Base-by-base conservation (phyloP, 768 basidiomycete genomes). In the Cyathus striatus region DNA sequence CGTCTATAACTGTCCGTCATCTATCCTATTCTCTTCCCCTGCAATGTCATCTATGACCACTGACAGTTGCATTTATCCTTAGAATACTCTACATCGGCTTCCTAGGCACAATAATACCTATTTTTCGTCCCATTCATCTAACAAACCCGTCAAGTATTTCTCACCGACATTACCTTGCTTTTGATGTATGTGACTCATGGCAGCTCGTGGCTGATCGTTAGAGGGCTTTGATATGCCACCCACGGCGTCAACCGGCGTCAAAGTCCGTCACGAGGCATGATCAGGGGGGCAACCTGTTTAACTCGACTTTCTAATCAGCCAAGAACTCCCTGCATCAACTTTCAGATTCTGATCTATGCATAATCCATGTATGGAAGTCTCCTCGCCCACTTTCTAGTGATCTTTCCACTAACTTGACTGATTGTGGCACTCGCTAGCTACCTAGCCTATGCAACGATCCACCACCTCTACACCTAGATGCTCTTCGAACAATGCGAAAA, bases 401-500 rank as follows among this genome's bases (percentile, higher is more conserved):
- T 44, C 44, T 47, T 42, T 47, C 44, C 32, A 48, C 44, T 52
- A 48, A 51, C 46, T 52, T 59, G 54, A 59, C 57, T 65, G 61
- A 65, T 65, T 65, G 65, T 66, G 64, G 63, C 65, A 66, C 57
- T 46, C 45, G 41, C 36, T 46, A 51, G 54, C 58, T 52, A 49
- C 46, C 42, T 44, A 42, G 41, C 38, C 43, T 48, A 26, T 40
- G 45, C 38, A 42, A 42, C 22, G 20, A 13, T 12, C 40, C 26
- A 10, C 20, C 35, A 37, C 10, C 35, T 37, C 9, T n/a, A n/a
- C 27, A n/a, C 9, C 27, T 36, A 20, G 24, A 23, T 23, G 13
- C n/a, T 18, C 17, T 40, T n/a, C n/a, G n/a, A n/a, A n/a, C n/a
- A n/a, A n/a, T n/a, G n/a, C n/a, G n/a, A n/a, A n/a, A n/a, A n/a